Percentiles rank a stretch among this genome's conserved stretches.
Evolutionary conservation across 805 yeast species (phyloP).

Genomic region (Starmerella tilneyi): DNA sequence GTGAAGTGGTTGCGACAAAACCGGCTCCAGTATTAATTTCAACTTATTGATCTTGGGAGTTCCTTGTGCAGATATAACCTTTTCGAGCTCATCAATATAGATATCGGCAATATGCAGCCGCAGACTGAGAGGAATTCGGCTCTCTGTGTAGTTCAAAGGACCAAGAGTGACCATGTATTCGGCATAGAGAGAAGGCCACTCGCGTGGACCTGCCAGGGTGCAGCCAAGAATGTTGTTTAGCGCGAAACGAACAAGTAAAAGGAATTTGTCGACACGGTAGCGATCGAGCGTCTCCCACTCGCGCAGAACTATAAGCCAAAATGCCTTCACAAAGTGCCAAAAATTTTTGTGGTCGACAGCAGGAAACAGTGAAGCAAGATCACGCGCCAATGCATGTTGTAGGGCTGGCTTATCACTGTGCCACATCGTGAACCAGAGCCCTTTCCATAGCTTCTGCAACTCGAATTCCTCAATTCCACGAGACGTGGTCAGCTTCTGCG

Average conservation of each 20-base stretch:
- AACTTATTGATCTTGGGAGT: conserved; percentile 41
- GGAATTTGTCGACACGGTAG: conserved; percentile 75
- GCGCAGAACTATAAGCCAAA: conserved; percentile 65
- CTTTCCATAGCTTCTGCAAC: conserved; percentile 84
- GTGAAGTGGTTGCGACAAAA: conserved; percentile 41
- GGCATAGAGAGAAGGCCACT: conserved; percentile 43
- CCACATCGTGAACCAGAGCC: conserved; percentile 94
- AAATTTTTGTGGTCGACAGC: conserved; percentile 35
- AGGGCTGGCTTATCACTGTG: conserved; percentile 87
- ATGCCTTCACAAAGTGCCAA: conserved; percentile 52
- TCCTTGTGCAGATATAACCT: conserved; percentile 43
- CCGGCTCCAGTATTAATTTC: conserved; percentile 47
- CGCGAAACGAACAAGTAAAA: conserved; percentile 68
- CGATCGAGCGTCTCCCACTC: conserved; percentile 84
- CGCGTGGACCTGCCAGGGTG: conserved; percentile 31
- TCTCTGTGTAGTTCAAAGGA: conserved; percentile 41
- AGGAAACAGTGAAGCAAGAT: conserved; percentile 46
- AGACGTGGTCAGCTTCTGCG: conserved; percentile 43
- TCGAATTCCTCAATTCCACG: conserved; percentile 40
- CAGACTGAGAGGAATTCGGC: conserved; percentile 57
- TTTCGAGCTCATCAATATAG: conserved; percentile 72
- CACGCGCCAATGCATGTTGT: conserved; percentile 73
- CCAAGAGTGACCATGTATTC: conserved; percentile 34
- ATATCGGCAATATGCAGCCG: conserved; percentile 81
- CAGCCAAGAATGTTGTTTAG: conserved; percentile 54